Percentiles rank a stretch among this genome's conserved stretches.
Conservation (phyloP, 2,329 filamentous ascomycete species). For the Xylariaceae sp. region DNA sequence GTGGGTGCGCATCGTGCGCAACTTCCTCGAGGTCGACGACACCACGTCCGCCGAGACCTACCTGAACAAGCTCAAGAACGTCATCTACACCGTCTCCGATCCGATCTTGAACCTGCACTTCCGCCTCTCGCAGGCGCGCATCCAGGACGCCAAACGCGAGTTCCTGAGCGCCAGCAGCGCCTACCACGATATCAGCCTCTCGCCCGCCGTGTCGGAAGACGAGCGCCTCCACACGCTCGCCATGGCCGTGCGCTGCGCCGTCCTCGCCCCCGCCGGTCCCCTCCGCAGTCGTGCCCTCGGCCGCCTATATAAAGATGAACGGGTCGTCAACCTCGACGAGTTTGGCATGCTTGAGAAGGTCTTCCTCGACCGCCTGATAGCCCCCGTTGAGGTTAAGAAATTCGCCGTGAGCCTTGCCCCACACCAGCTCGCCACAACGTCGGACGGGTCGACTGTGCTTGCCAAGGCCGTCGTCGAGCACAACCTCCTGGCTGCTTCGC, state of each 20-base stretch:
- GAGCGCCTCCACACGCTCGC: constrained; percentile 81
- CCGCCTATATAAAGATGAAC: constrained; percentile 89
- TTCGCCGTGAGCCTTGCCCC: constrained; percentile 77
- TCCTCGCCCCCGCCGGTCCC: constrained; percentile 87
- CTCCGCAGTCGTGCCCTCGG: constrained; percentile 74
- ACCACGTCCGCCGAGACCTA: constrained; percentile 78
- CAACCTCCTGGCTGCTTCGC: constrained; percentile 82
- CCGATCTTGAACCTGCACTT: constrained; percentile 77
- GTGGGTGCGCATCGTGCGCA: constrained; percentile 91
- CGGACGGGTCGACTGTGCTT: constrained; percentile 88
- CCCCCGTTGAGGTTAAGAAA: constrained; percentile 74
- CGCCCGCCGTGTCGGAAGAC: constrained; percentile 72
- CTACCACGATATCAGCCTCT: constrained; percentile 84
- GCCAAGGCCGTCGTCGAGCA: constrained; percentile 94
- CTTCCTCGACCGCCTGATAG: constrained; percentile 83
- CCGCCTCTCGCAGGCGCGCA: constrained; percentile 84
- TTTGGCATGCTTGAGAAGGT: constrained; percentile 94
- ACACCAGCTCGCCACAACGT: constrained; percentile 85
- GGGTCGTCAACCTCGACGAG: constrained; percentile 69
- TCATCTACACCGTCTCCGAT: constrained; percentile 75
- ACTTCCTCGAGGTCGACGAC: constrained; percentile 93
- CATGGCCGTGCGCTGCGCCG: constrained; percentile 86
- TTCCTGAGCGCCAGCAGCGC: constrained; percentile 84
- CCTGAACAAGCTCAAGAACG: constrained; percentile 91
- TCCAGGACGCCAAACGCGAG: constrained; percentile 82